Base-by-base conservation (phyloP, 176 grass and related monocot genomes). In the Secale cereale region DNA sequence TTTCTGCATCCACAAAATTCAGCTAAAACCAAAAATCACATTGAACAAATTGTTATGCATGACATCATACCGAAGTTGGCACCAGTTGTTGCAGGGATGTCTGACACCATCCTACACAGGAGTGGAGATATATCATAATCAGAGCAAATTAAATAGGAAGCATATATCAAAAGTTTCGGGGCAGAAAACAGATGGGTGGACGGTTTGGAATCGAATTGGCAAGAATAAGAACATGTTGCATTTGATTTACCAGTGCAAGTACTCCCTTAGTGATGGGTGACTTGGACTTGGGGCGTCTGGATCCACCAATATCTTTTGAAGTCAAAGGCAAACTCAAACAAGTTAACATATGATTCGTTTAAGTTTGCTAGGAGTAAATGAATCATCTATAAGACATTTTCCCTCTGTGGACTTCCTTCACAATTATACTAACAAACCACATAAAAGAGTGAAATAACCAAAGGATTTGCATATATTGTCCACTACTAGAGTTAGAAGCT, bases 271-370 rank as follows among this genome's bases (percentile, higher is more conserved):
- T 78, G 83, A 88, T 43, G 95, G 92, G 40, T 93, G 41, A 41
- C 87, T 94, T 50, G 92, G 91, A 64, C 88, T 94, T 65, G 92
- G 92, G 23, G 92, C 95, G 25, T 97, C 95, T 6, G 92, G 95
- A 87, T 97, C 95, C 39, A 93, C 87, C 85, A 94, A 37, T 77
- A 93, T 64, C 95, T 97, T 84, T 29, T 86, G 54, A 69, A 82
- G 37, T 41, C n/a, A 28, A 78, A 86, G 36, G 61, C 4, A 81
- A 82, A 29, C 10, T 72, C 8, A 81, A 85, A 56, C 7, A 84
- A 40, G 19, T 85, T 80, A 29, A 25, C 25, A 59, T 86, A 48
- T 50, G 79, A 7, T 61, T 37, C 27, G 6, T 40, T 72, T 67
- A 4, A 29, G 23, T 59, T 82, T 57, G 61, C 32, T 72, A 62